These are phyloP conservation scores for Pestalotiopsis sp. DNA, from an alignment of 2,329 filamentous ascomycete species.

Conservation along the genomic window DNA sequence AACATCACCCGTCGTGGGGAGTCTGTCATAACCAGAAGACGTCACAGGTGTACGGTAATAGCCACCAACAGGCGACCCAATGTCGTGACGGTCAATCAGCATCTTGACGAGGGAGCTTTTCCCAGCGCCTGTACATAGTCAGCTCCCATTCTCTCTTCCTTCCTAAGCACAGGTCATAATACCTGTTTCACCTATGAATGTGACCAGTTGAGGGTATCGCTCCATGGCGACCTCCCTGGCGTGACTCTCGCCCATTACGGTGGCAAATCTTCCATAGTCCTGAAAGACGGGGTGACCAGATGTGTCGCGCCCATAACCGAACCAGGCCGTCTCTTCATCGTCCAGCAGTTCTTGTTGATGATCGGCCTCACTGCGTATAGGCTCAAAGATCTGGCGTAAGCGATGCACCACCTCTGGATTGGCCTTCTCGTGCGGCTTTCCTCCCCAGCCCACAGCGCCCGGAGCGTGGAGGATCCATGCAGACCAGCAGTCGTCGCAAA, in stretches of 20 bases:
- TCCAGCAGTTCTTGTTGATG: conserved; percentile 5
- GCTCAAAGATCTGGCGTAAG: conserved; percentile 12
- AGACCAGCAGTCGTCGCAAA: conserved; percentile 33
- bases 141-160: not conserved
- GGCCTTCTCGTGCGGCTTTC: conserved; percentile 18
- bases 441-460: conserved; percentile 32
- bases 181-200: conserved; percentile 39
- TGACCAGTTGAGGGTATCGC: conserved; percentile 35
- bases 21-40: conserved; percentile 33
- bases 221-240: conserved; percentile 2
- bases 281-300: conserved; percentile 31
- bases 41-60: conserved; percentile 38
- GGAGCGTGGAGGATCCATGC: conserved; percentile 27
- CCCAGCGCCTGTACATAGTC: conserved; percentile 33
- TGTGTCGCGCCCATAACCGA: conserved; percentile 6
- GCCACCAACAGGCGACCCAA: conserved; percentile 16
- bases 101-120: conserved; percentile 49
- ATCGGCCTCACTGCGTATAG: conserved; percentile 2
- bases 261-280: conserved; percentile 42
- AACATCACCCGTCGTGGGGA: conserved; percentile 48
- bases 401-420: conserved; percentile 14
- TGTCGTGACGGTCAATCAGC: conserved; percentile 35
- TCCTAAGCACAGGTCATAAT: not conserved
- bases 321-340: conserved; percentile 13
- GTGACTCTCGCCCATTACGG: conserved; percentile 30